Base-by-base conservation (phyloP, 805 yeast genomes). In the Metschnikowia hibisci region DNA sequence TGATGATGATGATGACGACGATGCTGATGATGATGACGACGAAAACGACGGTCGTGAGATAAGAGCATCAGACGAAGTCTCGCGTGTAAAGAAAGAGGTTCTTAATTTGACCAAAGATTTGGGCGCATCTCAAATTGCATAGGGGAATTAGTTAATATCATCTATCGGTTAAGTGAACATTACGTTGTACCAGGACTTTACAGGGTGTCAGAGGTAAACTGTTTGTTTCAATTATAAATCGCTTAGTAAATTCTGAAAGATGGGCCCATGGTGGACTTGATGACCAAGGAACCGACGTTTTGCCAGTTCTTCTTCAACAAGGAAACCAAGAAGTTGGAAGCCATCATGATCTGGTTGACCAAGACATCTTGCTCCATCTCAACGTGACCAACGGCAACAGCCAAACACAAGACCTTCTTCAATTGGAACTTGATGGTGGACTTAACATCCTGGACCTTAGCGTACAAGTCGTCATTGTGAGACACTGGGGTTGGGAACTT, bases 401-500 rank as follows among this genome's bases (percentile, higher is more conserved):
- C 99, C 74, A 93, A 78, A 82, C 99, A 93, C 72, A 93, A 81
- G 66, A 93, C 99, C 86, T 93, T 93, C 90, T 93, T 93, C 80
- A 93, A 85, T 82, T 93, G 99, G 95, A 93, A 93, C 87, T 91
- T 93, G 82, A 93, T 89, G 84, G 99, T 93, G 59, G 99, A 90
- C 81, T 85, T 90, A 66, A 93, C 98, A 71, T 93, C 99, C 66
- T 78, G 82, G 66, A 93, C 93, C 87, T 91, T 93, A 61, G 81
- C 69, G 84, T 87, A 87, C 72, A 93, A 83, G 75, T 93, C 99
- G 73, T 93, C 99, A 76, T 87, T 81, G 87, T 93, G 99, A 58
- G 99, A 93, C 65, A 93, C 99, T 78, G 99, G 99, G 74, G 98
- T 91, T 77, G 99, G 99, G 96, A 93, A 93, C 91, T 93, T 93